Evolutionary conservation across 2,329 filamentous ascomycete species (phyloP).

Genomic region (Calycina herbarum): DNA sequence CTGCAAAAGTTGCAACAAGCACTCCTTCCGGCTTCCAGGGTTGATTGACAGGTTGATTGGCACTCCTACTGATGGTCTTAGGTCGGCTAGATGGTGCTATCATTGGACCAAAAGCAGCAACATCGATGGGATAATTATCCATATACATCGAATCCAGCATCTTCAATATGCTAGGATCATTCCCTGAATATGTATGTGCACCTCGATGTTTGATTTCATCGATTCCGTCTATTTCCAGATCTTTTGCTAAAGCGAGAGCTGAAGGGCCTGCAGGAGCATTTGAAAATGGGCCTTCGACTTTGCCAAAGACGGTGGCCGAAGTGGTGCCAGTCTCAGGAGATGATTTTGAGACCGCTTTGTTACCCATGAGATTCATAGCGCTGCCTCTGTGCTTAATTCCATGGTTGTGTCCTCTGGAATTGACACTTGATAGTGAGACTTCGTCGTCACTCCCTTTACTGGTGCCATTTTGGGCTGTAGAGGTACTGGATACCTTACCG

Average conservation of each 20-base stretch:
- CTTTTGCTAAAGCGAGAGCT: constrained; percentile 40
- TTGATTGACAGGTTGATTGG: constrained; percentile 44
- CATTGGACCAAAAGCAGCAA: constrained; percentile 74
- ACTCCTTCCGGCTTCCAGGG: constrained; percentile 83
- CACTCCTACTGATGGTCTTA: constrained; percentile 45
- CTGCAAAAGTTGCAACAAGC: constrained; percentile 83
- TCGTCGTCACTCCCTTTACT: constrained; percentile 36
- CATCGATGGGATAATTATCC: constrained; percentile 66
- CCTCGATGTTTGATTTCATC: constrained; percentile 52
- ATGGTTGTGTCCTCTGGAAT: constrained; percentile 39
- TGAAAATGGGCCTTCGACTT: constrained; percentile 53
- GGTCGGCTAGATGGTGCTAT: constrained; percentile 67
- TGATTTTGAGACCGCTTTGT: constrained; percentile 55
- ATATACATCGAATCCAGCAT: constrained; percentile 85
- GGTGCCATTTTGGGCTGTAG: constrained; percentile 18
- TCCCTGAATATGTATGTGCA: constrained; percentile 83
- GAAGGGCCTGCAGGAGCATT: constrained; percentile 37
- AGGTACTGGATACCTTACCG: constrained; percentile 21
- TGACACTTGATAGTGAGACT: constrained; percentile 32
- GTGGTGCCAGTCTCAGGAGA: constrained; percentile 64
- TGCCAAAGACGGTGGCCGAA: constrained; percentile 64
- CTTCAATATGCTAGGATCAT: constrained; percentile 65
- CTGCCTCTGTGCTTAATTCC: constrained; percentile 58
- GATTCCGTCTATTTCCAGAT: constrained; percentile 38
- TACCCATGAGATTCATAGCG: constrained; percentile 60